Base-by-base conservation (phyloP, 768 basidiomycete species). In the Candolleomyces eurysporus region DNA sequence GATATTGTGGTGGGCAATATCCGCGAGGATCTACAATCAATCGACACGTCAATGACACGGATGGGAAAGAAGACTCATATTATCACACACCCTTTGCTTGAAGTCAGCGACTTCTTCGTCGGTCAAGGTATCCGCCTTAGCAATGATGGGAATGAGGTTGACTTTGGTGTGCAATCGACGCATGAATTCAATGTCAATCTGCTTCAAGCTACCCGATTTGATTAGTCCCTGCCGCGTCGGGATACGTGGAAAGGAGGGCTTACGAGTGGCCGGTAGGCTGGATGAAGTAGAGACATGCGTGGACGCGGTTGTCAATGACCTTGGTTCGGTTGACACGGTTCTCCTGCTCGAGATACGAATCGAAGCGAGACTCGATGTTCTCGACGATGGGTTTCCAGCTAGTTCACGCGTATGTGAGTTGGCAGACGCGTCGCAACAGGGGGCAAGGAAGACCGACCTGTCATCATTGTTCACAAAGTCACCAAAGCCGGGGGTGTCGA, bases 381-480 rank as follows among this genome's bases (percentile, higher is more conserved):
- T 98, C 96, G 19, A 98, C 85, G 65, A 99, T 96, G 57, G 97
- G 97, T 75, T 92, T 95, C 97, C 97, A 99, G 75, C 96, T 97
- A 66, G 22, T 58, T 52, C 63, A 50, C 53, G 31, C 21, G 62
- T 55, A 65, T 68, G 65, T 10, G 30, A 8, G 54, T 43, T 53
- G 46, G 54, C 13, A 49, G 36, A 66, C 64, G 63, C 48, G 67
- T 64, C 58, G 66, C 48, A 69, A 55, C 64, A 61, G 59, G 60
- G 57, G 58, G 57, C 19, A 39, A 61, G 54, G 57, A 52, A 67
- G 65, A 65, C 78, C 65, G 64, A 94, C 94, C 95, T 95, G 71
- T 97, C 94, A 68, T 97, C 94, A 74, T 99, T 99, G 82, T 99
- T 98, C 72, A 98, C 96, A 75, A 97, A 98, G 75, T 99, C 97